phyloP scores from a whole-genome alignment of 2,329 filamentous ascomycete genomes.

The Aspergillus awamori region DNA sequence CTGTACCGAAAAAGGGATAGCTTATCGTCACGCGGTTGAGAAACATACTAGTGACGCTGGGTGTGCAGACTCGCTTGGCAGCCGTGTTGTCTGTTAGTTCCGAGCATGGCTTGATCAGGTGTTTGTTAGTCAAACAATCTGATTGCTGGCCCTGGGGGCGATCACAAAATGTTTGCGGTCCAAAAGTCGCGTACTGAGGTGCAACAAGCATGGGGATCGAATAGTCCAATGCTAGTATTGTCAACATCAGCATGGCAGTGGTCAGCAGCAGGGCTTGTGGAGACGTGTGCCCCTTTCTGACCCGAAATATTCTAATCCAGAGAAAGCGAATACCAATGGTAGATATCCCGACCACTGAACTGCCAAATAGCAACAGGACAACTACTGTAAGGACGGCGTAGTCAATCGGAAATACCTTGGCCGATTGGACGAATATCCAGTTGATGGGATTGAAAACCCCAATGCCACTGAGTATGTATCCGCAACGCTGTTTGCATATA shows the following conservation, averaged over 20 bases:
- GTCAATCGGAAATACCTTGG: constrained; percentile 85
- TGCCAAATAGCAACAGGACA: constrained; percentile 83
- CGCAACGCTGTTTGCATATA: constrained; percentile 84
- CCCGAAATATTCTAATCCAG: constrained; percentile 91
- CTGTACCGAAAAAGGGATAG: constrained; percentile 89
- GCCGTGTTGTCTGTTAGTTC: constrained; percentile 71
- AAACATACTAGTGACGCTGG: constrained; percentile 87
- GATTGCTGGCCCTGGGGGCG: constrained; percentile 67
- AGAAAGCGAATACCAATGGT: constrained; percentile 91
- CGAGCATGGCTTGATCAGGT: constrained; percentile 78
- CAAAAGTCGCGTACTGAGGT: constrained; percentile 91
- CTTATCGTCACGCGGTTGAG: constrained; percentile 90
- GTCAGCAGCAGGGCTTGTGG: constrained; percentile 90
- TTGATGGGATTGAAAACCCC: constrained; percentile 96
- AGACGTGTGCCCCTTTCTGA: constrained; percentile 83
- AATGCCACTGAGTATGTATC: constrained; percentile 85
- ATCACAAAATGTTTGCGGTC: constrained; percentile 91
- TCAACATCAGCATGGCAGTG: constrained; percentile 86
- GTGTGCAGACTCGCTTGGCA: constrained; percentile 83
- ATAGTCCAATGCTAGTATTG: constrained; percentile 90
- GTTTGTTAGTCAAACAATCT: constrained; percentile 68
- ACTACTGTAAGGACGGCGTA: constrained; percentile 86
- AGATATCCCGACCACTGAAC: constrained; percentile 83
- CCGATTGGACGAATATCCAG: constrained; percentile 79
- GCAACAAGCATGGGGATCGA: constrained; percentile 90